Percentiles rank a stretch among this genome's conserved stretches.
Evolutionary conservation across 108 stramenopile species (phyloP).

Genomic region (Pseudonitzschia multiseries): DNA sequence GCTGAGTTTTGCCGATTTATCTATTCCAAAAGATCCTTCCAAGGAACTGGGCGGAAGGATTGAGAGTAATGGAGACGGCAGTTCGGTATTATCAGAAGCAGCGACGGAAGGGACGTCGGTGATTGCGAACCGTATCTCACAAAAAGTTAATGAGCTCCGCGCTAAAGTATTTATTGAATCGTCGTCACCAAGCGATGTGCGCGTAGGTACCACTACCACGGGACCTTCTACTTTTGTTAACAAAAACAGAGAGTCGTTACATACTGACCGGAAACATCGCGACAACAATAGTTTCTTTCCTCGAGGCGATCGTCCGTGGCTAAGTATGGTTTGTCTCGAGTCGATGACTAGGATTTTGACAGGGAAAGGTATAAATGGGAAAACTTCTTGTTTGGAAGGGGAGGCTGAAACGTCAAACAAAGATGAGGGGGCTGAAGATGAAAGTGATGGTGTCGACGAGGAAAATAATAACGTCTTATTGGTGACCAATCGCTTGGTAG

Average conservation of each 20-base stretch:
- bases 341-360: conserved; percentile 57
- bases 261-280: not conserved
- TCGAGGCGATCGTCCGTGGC: conserved; percentile 14
- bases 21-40: not conserved
- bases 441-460: conserved; percentile 31
- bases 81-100: conserved; percentile 7
- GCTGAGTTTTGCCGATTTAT: not conserved
- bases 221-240: too few species aligned
- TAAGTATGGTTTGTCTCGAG: conserved; percentile 40
- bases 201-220: not conserved
- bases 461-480: conserved; percentile 63
- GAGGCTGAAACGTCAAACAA: conserved; percentile 2
- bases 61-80: not conserved
- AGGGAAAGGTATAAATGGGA: conserved; percentile 51
- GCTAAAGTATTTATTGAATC: conserved; percentile 2
- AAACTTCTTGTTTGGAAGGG: conserved; percentile 39
- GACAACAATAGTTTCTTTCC: not conserved
- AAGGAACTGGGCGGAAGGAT: not conserved
- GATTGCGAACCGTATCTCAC: not conserved
- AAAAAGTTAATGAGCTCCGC: conserved; percentile 3
- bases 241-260: not conserved
- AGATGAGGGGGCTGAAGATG: conserved; percentile 18
- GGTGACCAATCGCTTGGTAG: conserved; percentile 59
- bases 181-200: not conserved
- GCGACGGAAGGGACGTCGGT: not conserved